These are phyloP conservation scores for Mycocentrospora acerina DNA, from an alignment of 2,329 filamentous ascomycete genomes.

Conservation along the genomic window DNA sequence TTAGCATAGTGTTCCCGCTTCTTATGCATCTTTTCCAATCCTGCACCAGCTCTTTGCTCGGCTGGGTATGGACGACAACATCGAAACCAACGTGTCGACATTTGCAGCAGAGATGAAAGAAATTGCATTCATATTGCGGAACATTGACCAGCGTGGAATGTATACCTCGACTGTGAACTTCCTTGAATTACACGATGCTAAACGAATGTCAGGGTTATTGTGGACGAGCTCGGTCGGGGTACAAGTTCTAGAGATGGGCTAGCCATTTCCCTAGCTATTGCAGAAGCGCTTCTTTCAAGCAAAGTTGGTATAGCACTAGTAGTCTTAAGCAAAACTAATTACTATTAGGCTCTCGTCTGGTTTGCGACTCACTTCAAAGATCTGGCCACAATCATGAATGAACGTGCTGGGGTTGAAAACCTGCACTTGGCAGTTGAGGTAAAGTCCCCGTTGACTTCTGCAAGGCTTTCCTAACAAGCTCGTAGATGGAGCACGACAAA, in stretches of 20 bases:
- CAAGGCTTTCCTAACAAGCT: constrained; percentile 1
- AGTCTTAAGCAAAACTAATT: background rate
- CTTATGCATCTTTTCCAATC: constrained; percentile 79
- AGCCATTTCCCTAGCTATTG: constrained; percentile 85
- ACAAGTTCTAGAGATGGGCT: constrained; percentile 88
- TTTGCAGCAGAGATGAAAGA: constrained; percentile 96
- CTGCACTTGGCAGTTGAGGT: constrained; percentile 77
- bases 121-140: constrained; percentile 87
- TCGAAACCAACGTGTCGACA: constrained; percentile 88
- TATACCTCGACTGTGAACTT: constrained; percentile 9
- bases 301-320: constrained; percentile 25
- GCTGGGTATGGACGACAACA: constrained; percentile 81
- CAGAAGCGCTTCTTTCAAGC: constrained; percentile 81
- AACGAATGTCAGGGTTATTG: constrained; percentile 56
- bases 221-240: constrained; percentile 90
- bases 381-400: constrained; percentile 71
- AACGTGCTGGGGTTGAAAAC: constrained; percentile 77
- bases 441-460: constrained; percentile 15
- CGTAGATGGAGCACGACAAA: constrained; percentile 49
- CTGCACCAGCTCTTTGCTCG: constrained; percentile 83
- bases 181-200: background rate
- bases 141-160: constrained; percentile 74
- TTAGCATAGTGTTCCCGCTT: constrained; percentile 65
- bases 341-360: constrained; percentile 69
- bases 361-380: constrained; percentile 94